Evolutionary conservation across 352 stramenopile species (phyloP).

Genomic region (Phytophthora parvispora): DNA sequence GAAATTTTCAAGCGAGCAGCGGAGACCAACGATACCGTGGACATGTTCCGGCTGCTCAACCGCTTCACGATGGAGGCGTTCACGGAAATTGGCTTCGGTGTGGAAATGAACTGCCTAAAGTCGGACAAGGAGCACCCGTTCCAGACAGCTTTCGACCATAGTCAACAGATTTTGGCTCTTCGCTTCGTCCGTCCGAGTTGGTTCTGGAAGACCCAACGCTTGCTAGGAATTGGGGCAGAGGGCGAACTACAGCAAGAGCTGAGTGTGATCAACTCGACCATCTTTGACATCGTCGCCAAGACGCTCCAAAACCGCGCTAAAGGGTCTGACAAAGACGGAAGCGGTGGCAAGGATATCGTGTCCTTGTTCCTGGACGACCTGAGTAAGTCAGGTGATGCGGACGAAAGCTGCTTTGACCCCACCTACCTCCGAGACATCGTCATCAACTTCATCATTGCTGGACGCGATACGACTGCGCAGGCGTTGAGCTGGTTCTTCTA

Average conservation of each 20-base stretch:
- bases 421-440: conserved; percentile 77
- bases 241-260: conserved; percentile 44
- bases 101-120: conserved; percentile 53
- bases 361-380: conserved; percentile 59
- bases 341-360: conserved; percentile 43
- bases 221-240: conserved; percentile 45
- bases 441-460: conserved; percentile 86
- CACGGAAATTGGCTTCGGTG: conserved; percentile 64
- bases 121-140: conserved; percentile 57
- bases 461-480: conserved; percentile 80
- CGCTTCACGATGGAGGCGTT: conserved; percentile 66
- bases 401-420: conserved; percentile 40
- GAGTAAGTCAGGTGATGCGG: conserved; percentile 8
- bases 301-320: conserved; percentile 30
- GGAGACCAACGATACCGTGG: conserved; percentile 26
- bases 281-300: conserved; percentile 53
- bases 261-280: conserved; percentile 56
- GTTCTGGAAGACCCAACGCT: conserved; percentile 57
- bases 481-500: conserved; percentile 84
- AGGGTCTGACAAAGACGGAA: background rate
- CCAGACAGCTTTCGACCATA: conserved; percentile 57
- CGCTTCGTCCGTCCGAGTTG: conserved; percentile 50
- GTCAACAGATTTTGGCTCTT: conserved; percentile 29
- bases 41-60: conserved; percentile 54
- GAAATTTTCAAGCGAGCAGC: conserved; percentile 26